Conservation (phyloP, 2,329 filamentous ascomycete species). For the Shiraia bambusicola region DNA sequence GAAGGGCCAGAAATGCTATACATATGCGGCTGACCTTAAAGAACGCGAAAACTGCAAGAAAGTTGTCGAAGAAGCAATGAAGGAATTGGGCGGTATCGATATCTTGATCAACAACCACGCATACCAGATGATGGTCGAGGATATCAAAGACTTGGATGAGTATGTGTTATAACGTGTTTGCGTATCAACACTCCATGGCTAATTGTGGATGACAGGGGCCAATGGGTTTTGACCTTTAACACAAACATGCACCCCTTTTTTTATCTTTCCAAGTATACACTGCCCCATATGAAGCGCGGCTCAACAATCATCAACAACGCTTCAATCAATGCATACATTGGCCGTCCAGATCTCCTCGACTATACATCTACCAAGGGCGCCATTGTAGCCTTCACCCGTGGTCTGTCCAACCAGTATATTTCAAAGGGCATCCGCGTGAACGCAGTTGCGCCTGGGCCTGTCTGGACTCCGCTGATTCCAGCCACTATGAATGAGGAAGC, state of each 20-base stretch:
- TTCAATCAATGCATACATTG: constrained; percentile 80
- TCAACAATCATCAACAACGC: constrained; percentile 82
- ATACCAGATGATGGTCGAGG: constrained; percentile 71
- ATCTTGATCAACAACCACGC: constrained; percentile 74
- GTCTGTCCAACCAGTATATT: constrained; percentile 73
- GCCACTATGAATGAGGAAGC: constrained; percentile 55
- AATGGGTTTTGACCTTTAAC: constrained; percentile 78
- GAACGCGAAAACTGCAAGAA: constrained; percentile 68
- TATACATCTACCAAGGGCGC: constrained; percentile 81
- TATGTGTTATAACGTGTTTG: constrained; percentile 43
- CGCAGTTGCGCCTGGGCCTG: constrained; percentile 70
- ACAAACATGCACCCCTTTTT: constrained; percentile 83
- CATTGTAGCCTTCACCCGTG: constrained; percentile 77
- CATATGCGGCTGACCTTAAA: constrained; percentile 65
- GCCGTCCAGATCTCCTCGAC: constrained; percentile 76
- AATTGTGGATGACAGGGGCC: constrained; percentile 54
- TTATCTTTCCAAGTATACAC: constrained; percentile 74
- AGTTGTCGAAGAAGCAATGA: constrained; percentile 65
- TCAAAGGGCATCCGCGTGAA: constrained; percentile 74
- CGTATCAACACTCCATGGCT: too few relatives aligned
- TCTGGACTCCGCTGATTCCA: constrained; percentile 49
- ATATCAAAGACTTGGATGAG: constrained; percentile 72
- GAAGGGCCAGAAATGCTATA: constrained; percentile 65
- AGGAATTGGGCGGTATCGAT: constrained; percentile 68
- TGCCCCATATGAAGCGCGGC: constrained; percentile 74